phyloP scores from a whole-genome alignment of 495 filamentous ascomycete genomes.

The Penicillium turbatum region DNA sequence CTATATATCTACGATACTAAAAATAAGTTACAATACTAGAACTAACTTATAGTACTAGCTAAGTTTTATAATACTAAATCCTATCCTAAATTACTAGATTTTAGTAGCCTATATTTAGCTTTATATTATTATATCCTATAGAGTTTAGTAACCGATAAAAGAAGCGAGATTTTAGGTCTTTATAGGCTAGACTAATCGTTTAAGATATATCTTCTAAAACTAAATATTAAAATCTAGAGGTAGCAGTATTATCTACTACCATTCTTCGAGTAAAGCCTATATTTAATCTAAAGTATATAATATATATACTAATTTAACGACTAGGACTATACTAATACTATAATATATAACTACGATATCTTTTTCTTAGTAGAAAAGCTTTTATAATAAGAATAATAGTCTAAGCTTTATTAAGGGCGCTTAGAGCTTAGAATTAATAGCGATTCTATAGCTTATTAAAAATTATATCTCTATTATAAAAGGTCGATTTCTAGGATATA shows the following conservation, averaged over 20 bases:
- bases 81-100: too few species aligned
- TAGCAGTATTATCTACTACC: neutral
- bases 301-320: neutral
- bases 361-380: conserved; percentile 4
- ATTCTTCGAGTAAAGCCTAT: neutral
- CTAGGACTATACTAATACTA: neutral
- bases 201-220: neutral
- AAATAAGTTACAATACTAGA: neutral
- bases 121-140: neutral
- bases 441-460: conserved; percentile 3
- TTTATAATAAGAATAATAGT: conserved; percentile 2
- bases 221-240: neutral
- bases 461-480: neutral
- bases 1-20: neutral
- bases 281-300: neutral
- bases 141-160: neutral
- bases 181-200: neutral
- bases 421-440: conserved; percentile 1
- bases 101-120: too few species aligned
- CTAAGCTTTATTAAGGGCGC: neutral
- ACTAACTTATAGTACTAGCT: too few species aligned
- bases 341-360: neutral
- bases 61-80: too few species aligned
- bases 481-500: neutral
- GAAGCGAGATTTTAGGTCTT: neutral